A percentile compares a stretch with the other conserved stretches of the same genome.
Evolutionary conservation across 2,329 filamentous ascomycete genomes (phyloP).

Genomic region (Penicillium sp.): DNA sequence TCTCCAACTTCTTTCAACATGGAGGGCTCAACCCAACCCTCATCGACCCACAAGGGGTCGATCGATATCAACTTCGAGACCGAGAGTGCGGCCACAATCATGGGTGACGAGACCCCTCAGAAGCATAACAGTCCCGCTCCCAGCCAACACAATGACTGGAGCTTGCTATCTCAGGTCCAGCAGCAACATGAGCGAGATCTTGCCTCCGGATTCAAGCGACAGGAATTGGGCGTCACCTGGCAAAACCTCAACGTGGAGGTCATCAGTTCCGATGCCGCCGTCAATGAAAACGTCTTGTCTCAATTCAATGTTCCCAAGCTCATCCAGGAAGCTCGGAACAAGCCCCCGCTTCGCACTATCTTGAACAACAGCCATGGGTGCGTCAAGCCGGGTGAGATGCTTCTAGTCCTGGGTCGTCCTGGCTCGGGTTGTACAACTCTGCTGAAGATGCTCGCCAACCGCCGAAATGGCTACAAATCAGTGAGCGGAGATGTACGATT

Average conservation of each 20-base stretch:
- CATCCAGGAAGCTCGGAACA: conserved; percentile 50
- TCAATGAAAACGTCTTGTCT: conserved; percentile 61
- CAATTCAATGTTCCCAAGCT: conserved; percentile 54
- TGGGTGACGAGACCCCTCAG: conserved; percentile 21
- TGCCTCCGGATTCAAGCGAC: conserved; percentile 45
- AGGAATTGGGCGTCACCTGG: conserved; percentile 61
- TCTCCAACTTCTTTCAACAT: conserved; percentile 1
- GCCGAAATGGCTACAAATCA: conserved; percentile 53
- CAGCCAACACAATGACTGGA: conserved; percentile 45
- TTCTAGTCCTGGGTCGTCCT: conserved; percentile 63
- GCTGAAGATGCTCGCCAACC: conserved; percentile 64
- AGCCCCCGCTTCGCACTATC: conserved; percentile 59
- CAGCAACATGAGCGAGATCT: conserved; percentile 42
- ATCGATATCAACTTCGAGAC: conserved; percentile 21
- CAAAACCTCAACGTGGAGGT: conserved; percentile 59
- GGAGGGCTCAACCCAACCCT: conserved; percentile 6
- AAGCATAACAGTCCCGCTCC: conserved; percentile 8
- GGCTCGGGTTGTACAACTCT: conserved; percentile 67
- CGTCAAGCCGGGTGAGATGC: conserved; percentile 67
- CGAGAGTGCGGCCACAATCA: conserved; percentile 27
- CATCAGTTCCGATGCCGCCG: conserved; percentile 55
- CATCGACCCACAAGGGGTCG: conserved; percentile 4
- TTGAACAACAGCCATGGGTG: conserved; percentile 62
- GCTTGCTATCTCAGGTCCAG: conserved; percentile 47
- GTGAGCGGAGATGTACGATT: conserved; percentile 57